phyloP scores from a whole-genome alignment of 441 rosid genomes.

The Biscutella laevigata region DNA sequence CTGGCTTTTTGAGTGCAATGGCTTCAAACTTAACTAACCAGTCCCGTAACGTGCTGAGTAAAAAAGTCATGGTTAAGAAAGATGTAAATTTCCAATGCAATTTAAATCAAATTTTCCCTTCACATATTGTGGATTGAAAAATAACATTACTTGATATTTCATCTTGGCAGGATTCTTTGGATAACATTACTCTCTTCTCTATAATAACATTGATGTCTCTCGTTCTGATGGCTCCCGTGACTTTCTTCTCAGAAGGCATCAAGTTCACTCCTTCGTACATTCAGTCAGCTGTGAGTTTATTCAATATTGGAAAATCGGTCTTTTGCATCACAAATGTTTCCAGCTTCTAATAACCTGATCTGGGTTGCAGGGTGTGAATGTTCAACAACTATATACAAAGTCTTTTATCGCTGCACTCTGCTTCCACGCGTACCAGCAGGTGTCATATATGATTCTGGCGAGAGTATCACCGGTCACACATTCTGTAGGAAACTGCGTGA shows the following conservation, averaged over 20 bases:
- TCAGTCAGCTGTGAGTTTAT: constrained; percentile 59
- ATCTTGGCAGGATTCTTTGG: constrained; percentile 68
- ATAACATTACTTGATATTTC: background rate
- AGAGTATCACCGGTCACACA: constrained; percentile 98
- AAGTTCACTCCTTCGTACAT: constrained; percentile 80
- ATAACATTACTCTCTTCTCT: constrained; percentile 93
- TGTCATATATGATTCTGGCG: constrained; percentile 86
- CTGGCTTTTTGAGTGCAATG: constrained; percentile 97
- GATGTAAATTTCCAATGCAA: constrained; percentile 49
- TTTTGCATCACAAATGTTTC: background rate
- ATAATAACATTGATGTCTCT: constrained; percentile 89
- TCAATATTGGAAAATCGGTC: no score
- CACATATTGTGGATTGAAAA: background rate
- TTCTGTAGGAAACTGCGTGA: constrained; percentile 96
- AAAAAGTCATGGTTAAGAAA: constrained; percentile 87
- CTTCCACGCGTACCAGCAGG: constrained; percentile 99
- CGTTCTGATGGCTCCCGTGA: constrained; percentile 64
- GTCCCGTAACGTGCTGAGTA: constrained; percentile 96
- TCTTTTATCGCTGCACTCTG: constrained; percentile 78
- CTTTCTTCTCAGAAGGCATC: constrained; percentile 78
- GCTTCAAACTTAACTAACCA: constrained; percentile 97
- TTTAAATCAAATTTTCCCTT: background rate
- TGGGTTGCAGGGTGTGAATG: constrained; percentile 65
- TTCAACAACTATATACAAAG: constrained; percentile 50
- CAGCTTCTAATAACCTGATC: constrained; percentile 2